Base-by-base conservation (phyloP, 192 early-diverging fungal genomes). In the Coemansia aciculifera region DNA sequence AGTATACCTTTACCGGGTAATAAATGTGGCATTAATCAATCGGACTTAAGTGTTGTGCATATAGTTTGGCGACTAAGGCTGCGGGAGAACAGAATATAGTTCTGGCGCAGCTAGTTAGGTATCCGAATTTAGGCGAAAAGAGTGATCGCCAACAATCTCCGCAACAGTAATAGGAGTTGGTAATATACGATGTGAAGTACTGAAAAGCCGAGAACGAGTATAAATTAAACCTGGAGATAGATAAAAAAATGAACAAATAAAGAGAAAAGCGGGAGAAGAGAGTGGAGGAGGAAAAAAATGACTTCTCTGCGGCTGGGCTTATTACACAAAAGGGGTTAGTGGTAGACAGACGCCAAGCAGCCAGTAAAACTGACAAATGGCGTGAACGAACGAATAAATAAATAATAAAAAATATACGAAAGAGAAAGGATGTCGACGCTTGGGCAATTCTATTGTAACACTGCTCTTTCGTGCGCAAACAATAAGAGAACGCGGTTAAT, bases 1-100 rank as follows among this genome's bases (percentile, higher is more conserved):
- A 61, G 67, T 72, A 81, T 76, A 17, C 61, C 63, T 15, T 42
- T 76, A n/a, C 66, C 64, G 2, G 70, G 56, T 13, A 44, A 44
- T 66, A 80, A 71, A 39, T 38, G 57, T 37, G 57, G 57, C 57
- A 59, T 59, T 19, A 59, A 59, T 37, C 48, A 24, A 27, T 36
- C n/a, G 23, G 5, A 34, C 34, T 12, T 5, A 54, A 32, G 24
- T 56, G 27, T 3, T 63, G 62, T 31, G 29, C 62, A 63, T 32
- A 63, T 24, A 19, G 61, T 39, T 12, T 21, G 27, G 24, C 9
- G 36, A 6, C n/a, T 17, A 13, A 36, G 3, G 24, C 31, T n/a
- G 27, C 5, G 34, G 15, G 57, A 11, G n/a, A 37, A 32, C 13
- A 37, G n/a, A n/a, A 59, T 54, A 31, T 54, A 21, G 51, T 54